Evolutionary conservation across 2,329 filamentous ascomycete genomes (phyloP).

Genomic region (Didymella sp.): DNA sequence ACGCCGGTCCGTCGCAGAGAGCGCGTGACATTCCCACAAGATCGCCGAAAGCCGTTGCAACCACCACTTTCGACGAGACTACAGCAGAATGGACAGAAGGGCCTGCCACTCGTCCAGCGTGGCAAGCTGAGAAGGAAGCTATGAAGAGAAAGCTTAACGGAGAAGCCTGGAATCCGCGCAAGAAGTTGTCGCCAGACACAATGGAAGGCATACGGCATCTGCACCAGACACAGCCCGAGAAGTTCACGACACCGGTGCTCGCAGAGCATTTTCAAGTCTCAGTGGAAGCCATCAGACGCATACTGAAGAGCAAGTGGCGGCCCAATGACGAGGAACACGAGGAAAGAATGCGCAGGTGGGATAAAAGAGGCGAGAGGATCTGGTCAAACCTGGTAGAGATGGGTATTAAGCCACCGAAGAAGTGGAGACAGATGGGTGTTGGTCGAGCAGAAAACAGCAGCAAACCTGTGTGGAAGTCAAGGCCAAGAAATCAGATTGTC

Average conservation of each 20-base stretch:
- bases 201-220: slow-evolving; percentile 87
- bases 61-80: slow-evolving; percentile 13
- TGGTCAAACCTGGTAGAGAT: slow-evolving; percentile 57
- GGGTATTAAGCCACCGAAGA: slow-evolving; percentile 64
- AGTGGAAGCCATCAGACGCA: slow-evolving; percentile 83
- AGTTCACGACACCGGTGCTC: slow-evolving; percentile 76
- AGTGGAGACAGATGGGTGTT: slow-evolving; percentile 58
- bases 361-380: slow-evolving; percentile 57
- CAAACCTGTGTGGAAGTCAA: slow-evolving; percentile 45
- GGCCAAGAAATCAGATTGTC: slow-evolving; percentile 36
- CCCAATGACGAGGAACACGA: slow-evolving; percentile 60
- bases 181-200: slow-evolving; percentile 89
- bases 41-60: slow-evolving; percentile 14
- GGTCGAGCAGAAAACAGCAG: slow-evolving; percentile 40
- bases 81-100: slow-evolving; percentile 17
- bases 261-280: slow-evolving; percentile 85
- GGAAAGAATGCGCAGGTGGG: slow-evolving; percentile 54
- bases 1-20: slow-evolving; percentile 1
- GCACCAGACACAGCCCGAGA: slow-evolving; percentile 75
- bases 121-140: slow-evolving; percentile 78
- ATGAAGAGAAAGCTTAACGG: slow-evolving; percentile 79
- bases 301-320: slow-evolving; percentile 80
- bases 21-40: slow-evolving; percentile 1
- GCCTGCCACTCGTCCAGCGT: slow-evolving; percentile 56
- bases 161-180: slow-evolving; percentile 78